Conservation (phyloP, 441 rosid species). For the Erodium texanum region DNA sequence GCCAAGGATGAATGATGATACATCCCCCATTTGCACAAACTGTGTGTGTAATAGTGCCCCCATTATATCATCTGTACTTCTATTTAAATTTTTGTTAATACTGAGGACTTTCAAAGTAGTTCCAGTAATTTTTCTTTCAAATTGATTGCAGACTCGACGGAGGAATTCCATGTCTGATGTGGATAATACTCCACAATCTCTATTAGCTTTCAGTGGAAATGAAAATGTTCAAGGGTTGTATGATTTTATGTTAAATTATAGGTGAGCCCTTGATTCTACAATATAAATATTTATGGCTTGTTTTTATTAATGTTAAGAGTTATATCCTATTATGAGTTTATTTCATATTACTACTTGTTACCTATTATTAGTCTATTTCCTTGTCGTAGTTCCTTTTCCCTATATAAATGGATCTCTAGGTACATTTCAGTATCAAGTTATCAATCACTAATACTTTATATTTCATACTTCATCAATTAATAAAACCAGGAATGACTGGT, state of each 20-base stretch:
- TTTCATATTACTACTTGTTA: no score
- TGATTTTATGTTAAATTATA: conserved; percentile 79
- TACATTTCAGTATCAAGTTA: no score
- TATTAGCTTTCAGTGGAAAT: conserved; percentile 65
- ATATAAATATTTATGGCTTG: neutral
- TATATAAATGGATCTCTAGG: no score
- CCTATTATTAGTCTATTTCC: no score
- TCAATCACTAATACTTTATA: no score
- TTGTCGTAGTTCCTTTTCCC: no score
- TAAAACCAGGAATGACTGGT: neutral
- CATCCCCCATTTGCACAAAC: conserved; percentile 7
- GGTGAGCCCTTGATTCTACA: conserved; percentile 29
- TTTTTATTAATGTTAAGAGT: no score
- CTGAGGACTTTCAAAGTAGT: neutral
- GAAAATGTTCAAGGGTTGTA: conserved; percentile 62
- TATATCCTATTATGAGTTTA: no score
- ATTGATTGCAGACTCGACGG: conserved; percentile 54
- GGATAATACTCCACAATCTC: conserved; percentile 78
- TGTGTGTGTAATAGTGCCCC: neutral
- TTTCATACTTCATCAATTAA: no score
- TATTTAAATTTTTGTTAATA: neutral
- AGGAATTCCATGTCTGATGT: conserved; percentile 43
- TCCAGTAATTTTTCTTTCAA: conserved; percentile 15
- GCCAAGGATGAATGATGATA: neutral
- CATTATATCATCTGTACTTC: neutral